Conservation (phyloP, 1,139 yeast genomes). For the Scheffersomyces segobiensis region DNA sequence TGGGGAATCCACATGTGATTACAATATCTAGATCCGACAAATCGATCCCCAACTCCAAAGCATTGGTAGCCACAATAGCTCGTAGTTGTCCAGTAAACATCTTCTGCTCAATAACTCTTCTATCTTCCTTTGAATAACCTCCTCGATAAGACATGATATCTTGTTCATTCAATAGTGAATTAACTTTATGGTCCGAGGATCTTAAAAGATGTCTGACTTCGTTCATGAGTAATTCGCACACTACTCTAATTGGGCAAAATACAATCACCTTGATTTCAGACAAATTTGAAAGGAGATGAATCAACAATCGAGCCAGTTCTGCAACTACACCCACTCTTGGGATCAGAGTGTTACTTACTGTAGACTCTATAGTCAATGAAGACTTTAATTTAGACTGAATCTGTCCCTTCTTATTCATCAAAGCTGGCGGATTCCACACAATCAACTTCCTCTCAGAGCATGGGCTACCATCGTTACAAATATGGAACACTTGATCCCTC, state of each 20-base stretch:
- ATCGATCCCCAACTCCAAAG: slow-evolving; percentile 92
- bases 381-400: slow-evolving; percentile 13
- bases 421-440: slow-evolving; percentile 81
- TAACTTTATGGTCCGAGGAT: not conserved
- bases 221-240: slow-evolving; percentile 85
- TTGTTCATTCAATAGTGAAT: slow-evolving; percentile 24
- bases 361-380: slow-evolving; percentile 8
- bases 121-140: slow-evolving; percentile 83
- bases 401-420: slow-evolving; percentile 58
- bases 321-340: slow-evolving; percentile 68
- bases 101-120: slow-evolving; percentile 82
- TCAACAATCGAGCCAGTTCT: slow-evolving; percentile 74
- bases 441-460: slow-evolving; percentile 71
- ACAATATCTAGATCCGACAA: slow-evolving; percentile 92
- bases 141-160: slow-evolving; percentile 93
- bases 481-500: slow-evolving; percentile 45
- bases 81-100: slow-evolving; percentile 85
- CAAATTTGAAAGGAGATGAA: slow-evolving; percentile 62
- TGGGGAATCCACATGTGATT: slow-evolving; percentile 87
- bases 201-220: slow-evolving; percentile 56
- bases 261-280: slow-evolving; percentile 67
- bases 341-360: slow-evolving; percentile 21
- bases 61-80: slow-evolving; percentile 93
- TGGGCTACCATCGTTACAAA: slow-evolving; percentile 85
- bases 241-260: slow-evolving; percentile 82